Conservation (phyloP, 1,284 basidiomycete species). For the Tetrapyrgos nigripes region DNA sequence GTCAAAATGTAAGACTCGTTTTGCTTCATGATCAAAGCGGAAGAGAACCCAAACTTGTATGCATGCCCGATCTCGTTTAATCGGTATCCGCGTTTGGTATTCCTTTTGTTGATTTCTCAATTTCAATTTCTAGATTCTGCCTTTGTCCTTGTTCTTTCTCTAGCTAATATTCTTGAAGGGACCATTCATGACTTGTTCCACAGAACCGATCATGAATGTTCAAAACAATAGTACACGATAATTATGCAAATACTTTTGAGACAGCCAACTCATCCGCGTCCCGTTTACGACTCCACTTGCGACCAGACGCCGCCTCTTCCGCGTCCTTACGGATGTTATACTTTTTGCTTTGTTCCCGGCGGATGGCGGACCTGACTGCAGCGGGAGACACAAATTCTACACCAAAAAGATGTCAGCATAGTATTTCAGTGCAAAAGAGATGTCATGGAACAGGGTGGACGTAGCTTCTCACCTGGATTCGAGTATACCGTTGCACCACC, state of each 20-base stretch:
- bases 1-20: neutral
- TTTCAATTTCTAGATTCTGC: neutral
- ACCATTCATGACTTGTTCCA: neutral
- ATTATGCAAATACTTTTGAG: constrained; percentile 87
- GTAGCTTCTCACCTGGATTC: constrained; percentile 79
- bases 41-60: neutral
- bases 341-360: constrained; percentile 78
- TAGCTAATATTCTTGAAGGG: neutral
- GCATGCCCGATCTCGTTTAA: too few species aligned
- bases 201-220: neutral
- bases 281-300: constrained; percentile 71
- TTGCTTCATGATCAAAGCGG: neutral
- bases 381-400: constrained; percentile 92
- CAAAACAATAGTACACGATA: neutral
- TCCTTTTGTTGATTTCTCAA: neutral
- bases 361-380: constrained; percentile 76
- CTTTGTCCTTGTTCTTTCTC: neutral
- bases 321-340: constrained; percentile 85
- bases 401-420: neutral
- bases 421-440: neutral
- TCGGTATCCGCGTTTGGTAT: neutral
- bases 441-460: neutral
- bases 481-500: constrained; percentile 95
- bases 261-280: constrained; percentile 86
- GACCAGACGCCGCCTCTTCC: constrained; percentile 68